Evolutionary conservation across 371 early-diverging fungal species (phyloP), one percentile per base, ranked within the genome.

Genomic region (Actinomucor elegans): DNA sequence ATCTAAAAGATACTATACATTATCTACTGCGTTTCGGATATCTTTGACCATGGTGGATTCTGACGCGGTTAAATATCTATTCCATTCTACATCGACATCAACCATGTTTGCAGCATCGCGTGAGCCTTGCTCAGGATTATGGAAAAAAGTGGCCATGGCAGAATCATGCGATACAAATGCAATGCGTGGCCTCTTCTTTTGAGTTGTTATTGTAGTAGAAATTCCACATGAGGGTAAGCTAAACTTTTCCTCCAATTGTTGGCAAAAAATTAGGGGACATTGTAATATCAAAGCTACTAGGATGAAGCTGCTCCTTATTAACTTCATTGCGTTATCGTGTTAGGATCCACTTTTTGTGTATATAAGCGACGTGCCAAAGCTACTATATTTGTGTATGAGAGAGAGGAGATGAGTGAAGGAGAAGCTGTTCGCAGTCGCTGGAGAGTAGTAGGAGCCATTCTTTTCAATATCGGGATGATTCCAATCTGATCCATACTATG

Each of bases 101-200:
- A 69, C 55, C 21, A 79, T 51, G 2, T 61, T 64, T 1, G 75
- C 71, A 9, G 75, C 77, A 41, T 79, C 80, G 5, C 51, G 45
- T 2, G 80, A 75, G 5, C 80, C 80, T 40, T 53, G 48, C 10
- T 55, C 56, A 26, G 64, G 64, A 35, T 52, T 56, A n/a, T 71
- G 60, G 59, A 71, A 77, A 36, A 67, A 73, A 9, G 65, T 45
- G 12, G 64, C 57, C 17, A 55, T 53, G 5, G 66, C 74, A 52
- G 61, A 33, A 48, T 61, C 58, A 33, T 70, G 70, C n/a, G 70
- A 70, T 10, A 70, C 55, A 17, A 70, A 64, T 32, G 67, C 60
- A 14, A 70, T 60, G 18, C 66, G 62, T 1, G 8, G 26, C 15
- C 57, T 36, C 24, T 21, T 50, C 15, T 34, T 58, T 29, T 28